Evolutionary conservation across 352 stramenopile genomes (phyloP).

Genomic region (Blastocystis sp.): DNA sequence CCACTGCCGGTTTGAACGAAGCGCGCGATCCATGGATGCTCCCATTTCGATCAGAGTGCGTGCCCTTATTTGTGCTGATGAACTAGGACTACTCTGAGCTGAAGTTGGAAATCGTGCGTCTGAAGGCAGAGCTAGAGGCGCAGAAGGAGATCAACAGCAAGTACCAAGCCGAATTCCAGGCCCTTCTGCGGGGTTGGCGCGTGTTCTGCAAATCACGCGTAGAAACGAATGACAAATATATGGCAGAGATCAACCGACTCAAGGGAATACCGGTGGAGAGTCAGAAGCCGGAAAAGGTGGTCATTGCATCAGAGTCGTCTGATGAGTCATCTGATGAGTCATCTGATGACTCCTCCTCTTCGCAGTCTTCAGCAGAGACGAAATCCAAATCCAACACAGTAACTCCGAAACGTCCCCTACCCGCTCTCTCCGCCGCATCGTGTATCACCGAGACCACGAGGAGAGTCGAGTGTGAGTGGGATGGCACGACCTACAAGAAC

Average conservation of each 20-base stretch:
- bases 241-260: background rate
- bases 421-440: background rate
- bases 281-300: no score
- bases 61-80: background rate
- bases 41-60: background rate
- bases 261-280: background rate
- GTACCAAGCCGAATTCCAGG: slow-evolving; percentile 8
- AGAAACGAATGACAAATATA: slow-evolving; percentile 30
- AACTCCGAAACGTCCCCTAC: background rate
- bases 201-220: background rate
- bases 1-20: background rate
- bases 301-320: no score
- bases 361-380: no score
- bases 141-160: slow-evolving; percentile 34
- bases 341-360: no score
- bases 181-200: slow-evolving; percentile 4
- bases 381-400: no score
- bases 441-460: slow-evolving; percentile 42
- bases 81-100: slow-evolving; percentile 45
- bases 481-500: background rate
- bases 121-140: slow-evolving; percentile 13
- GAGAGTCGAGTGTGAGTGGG: background rate
- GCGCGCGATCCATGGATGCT: background rate
- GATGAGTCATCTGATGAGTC: no score
- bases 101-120: slow-evolving; percentile 60